A percentile compares a stretch with the other conserved stretches of the same genome.
phyloP scores from a whole-genome alignment of 139 green algal species.

The Chlorella sp. region DNA sequence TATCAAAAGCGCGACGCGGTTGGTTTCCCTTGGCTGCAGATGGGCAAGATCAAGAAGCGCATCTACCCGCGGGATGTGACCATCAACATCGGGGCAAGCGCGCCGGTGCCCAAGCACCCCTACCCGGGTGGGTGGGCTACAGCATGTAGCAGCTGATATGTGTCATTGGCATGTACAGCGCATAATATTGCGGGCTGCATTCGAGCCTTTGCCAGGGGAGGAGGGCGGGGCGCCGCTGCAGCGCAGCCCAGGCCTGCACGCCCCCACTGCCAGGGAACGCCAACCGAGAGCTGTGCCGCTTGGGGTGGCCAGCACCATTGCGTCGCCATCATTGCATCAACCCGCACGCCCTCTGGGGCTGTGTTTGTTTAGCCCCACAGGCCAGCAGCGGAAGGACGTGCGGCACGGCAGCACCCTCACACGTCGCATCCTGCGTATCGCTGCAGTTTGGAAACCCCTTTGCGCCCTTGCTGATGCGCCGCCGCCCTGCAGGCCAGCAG shows the following conservation, averaged over 20 bases:
- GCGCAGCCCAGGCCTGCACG: too few species aligned
- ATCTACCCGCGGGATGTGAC: conserved; percentile 97
- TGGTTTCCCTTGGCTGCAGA: too few species aligned
- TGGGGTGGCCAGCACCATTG: background rate
- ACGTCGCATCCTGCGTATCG: too few species aligned
- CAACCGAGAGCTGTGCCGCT: background rate
- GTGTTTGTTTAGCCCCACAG: too few species aligned
- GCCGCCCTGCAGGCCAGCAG: conserved; percentile 46
- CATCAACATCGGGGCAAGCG: conserved; percentile 95
- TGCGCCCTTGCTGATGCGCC: too few species aligned
- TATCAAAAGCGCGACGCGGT: too few species aligned
- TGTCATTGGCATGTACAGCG: background rate
- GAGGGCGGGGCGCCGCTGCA: background rate
- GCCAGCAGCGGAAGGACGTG: too few species aligned
- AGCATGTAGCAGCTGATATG: too few species aligned
- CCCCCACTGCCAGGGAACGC: background rate
- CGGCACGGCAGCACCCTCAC: too few species aligned
- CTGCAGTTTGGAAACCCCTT: too few species aligned
- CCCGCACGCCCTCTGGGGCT: too few species aligned
- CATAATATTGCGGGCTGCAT: background rate
- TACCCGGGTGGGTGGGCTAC: conserved; percentile 69
- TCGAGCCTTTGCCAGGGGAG: background rate
- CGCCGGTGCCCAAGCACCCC: conserved; percentile 85
- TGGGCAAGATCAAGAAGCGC: conserved; percentile 96
- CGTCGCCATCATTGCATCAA: too few species aligned